A percentile compares a stretch with the other conserved stretches of the same genome.
Conservation (phyloP, 129 eudicot species). For the Lactuca saligna region DNA sequence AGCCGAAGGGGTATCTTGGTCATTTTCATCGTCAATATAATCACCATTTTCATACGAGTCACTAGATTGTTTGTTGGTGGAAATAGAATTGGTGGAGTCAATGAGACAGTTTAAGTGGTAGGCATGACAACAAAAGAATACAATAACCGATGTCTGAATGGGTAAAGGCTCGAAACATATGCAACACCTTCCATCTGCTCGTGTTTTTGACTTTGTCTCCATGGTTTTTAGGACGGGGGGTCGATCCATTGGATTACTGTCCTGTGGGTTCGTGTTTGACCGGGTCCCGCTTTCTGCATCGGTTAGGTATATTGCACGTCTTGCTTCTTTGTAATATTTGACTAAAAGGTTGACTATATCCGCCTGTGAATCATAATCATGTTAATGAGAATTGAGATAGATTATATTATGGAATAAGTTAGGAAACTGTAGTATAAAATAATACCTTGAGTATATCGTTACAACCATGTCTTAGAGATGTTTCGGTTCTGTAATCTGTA, state of each 20-base stretch:
- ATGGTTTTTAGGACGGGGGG: slow-evolving; percentile 54
- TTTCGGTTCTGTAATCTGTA: slow-evolving; percentile 96
- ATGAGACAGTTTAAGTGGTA: slow-evolving; percentile 78
- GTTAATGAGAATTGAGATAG: no score
- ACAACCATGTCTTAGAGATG: slow-evolving; percentile 98
- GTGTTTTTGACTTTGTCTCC: slow-evolving; percentile 80
- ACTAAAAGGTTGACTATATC: slow-evolving; percentile 77
- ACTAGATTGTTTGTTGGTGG: slow-evolving; percentile 38
- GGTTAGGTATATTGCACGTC: slow-evolving; percentile 74
- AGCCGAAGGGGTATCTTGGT: slow-evolving; percentile 39
- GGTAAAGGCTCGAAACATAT: slow-evolving; percentile 87
- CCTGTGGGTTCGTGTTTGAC: slow-evolving; percentile 44
- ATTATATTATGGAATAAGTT: slow-evolving; percentile 10
- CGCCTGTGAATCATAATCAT: slow-evolving; percentile 45
- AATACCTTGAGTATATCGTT: slow-evolving; percentile 90
- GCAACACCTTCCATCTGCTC: slow-evolving; percentile 87
- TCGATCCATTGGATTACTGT: slow-evolving; percentile 43
- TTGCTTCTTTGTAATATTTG: slow-evolving; percentile 94
- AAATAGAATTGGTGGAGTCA: slow-evolving; percentile 63
- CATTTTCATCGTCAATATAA: slow-evolving; percentile 49
- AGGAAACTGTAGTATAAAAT: neutral
- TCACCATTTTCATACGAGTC: slow-evolving; percentile 56
- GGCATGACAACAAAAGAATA: slow-evolving; percentile 92
- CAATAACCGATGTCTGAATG: slow-evolving; percentile 63
- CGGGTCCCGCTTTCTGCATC: slow-evolving; percentile 76